phyloP scores from a whole-genome alignment of 805 yeast species.

The Starmerella apis region DNA sequence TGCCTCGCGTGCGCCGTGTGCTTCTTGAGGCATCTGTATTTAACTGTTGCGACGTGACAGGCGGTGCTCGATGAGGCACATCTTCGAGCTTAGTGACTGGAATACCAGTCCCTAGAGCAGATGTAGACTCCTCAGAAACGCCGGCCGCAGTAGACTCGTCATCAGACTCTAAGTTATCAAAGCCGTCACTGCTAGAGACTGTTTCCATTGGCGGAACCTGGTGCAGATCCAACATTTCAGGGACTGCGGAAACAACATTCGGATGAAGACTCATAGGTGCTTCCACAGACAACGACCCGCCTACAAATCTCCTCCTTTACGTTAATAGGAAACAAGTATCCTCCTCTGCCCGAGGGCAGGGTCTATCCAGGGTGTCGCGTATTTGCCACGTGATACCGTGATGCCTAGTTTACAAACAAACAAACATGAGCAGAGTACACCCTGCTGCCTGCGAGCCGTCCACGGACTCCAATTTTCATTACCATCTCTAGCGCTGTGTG shows the following conservation, averaged over 20 bases:
- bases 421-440: background rate
- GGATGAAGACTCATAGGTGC: background rate
- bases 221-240: background rate
- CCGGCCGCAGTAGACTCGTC: background rate
- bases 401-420: background rate
- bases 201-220: constrained; percentile 3
- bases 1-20: constrained; percentile 11
- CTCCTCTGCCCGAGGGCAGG: background rate
- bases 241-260: background rate
- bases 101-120: background rate
- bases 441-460: too few species aligned
- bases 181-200: background rate
- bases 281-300: background rate
- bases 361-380: background rate
- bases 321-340: background rate
- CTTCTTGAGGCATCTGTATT: background rate
- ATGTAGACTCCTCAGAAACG: background rate
- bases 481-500: too few species aligned
- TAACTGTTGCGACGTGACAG: background rate
- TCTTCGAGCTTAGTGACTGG: background rate
- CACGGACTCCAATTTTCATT: too few species aligned
- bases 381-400: background rate
- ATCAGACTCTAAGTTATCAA: constrained; percentile 1
- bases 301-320: background rate
- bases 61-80: background rate